Conservation (phyloP, 1,284 basidiomycete genomes). For the Leccinum angustisporum region DNA sequence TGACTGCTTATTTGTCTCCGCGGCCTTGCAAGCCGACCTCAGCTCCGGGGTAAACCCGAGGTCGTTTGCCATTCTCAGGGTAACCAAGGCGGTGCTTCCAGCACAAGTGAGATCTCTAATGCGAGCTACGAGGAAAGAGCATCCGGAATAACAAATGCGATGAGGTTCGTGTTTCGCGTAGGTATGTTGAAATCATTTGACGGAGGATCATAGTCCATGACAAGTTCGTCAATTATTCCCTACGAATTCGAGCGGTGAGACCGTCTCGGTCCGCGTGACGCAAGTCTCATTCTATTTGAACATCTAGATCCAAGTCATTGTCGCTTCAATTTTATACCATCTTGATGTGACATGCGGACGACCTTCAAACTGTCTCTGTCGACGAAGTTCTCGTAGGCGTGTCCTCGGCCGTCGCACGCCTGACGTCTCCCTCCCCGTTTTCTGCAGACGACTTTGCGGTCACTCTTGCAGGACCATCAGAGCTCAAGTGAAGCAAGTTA, state of each 20-base stretch:
- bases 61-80: constrained; percentile 95
- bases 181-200: neutral
- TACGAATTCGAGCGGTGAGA: constrained; percentile 80
- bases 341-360: constrained; percentile 85
- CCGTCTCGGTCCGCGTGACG: neutral
- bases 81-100: constrained; percentile 60
- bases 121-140: constrained; percentile 91
- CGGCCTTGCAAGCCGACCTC: constrained; percentile 76
- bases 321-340: constrained; percentile 91
- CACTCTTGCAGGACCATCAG: constrained; percentile 81
- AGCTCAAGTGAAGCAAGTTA: constrained; percentile 69
- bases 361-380: constrained; percentile 92
- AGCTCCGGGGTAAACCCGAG: constrained; percentile 82
- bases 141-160: constrained; percentile 90
- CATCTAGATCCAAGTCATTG: constrained; percentile 71
- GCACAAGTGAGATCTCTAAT: constrained; percentile 93
- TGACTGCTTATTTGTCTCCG: constrained; percentile 96
- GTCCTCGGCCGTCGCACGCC: constrained; percentile 59
- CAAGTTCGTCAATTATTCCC: constrained; percentile 82
- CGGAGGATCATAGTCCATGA: constrained; percentile 57
- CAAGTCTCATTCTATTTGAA: constrained; percentile 15
- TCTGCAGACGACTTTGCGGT: constrained; percentile 55
- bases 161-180: constrained; percentile 60
- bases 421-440: constrained; percentile 33
- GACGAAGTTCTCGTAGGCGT: constrained; percentile 96